phyloP scores from a whole-genome alignment of 2,329 filamentous ascomycete genomes.

The Aspergillus piperis region DNA sequence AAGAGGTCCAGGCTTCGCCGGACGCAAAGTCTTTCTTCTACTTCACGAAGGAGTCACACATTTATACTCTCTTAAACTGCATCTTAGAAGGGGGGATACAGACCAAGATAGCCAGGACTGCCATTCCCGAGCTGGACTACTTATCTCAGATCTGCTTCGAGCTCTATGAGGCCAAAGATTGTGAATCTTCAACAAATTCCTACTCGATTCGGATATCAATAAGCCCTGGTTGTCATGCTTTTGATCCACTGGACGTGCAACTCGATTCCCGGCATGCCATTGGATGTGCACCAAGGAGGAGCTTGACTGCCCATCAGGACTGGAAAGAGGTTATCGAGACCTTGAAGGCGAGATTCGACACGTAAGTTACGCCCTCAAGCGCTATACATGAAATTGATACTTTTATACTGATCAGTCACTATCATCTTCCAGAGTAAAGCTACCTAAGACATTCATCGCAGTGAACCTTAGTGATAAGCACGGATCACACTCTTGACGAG shows the following conservation, averaged over 20 bases:
- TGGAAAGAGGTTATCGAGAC: conserved; percentile 99
- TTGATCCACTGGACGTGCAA: conserved; percentile 93
- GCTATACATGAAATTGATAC: conserved; percentile 1
- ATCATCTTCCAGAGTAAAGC: conserved; percentile 45
- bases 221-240: conserved; percentile 92
- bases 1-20: conserved; percentile 93
- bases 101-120: conserved; percentile 92
- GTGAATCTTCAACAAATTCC: conserved; percentile 74
- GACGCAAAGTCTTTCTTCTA: conserved; percentile 97
- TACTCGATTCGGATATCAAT: conserved; percentile 97
- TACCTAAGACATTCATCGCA: conserved; percentile 54
- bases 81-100: conserved; percentile 96
- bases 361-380: conserved; percentile 59
- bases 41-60: conserved; percentile 98
- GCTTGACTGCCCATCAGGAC: conserved; percentile 85
- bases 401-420: not conserved
- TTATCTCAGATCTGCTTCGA: conserved; percentile 98
- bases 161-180: conserved; percentile 90
- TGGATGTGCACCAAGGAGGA: conserved; percentile 85
- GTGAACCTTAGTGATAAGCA: conserved; percentile 55
- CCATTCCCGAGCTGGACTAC: conserved; percentile 96
- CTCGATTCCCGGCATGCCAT: conserved; percentile 96
- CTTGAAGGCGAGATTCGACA: conserved; percentile 89
- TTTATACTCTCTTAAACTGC: conserved; percentile 96
- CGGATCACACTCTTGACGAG: conserved; percentile 26